Evolutionary conservation across 768 basidiomycete genomes (phyloP), one percentile per base, ranked within the genome.

Genomic region (Tephrocybe sp.): DNA sequence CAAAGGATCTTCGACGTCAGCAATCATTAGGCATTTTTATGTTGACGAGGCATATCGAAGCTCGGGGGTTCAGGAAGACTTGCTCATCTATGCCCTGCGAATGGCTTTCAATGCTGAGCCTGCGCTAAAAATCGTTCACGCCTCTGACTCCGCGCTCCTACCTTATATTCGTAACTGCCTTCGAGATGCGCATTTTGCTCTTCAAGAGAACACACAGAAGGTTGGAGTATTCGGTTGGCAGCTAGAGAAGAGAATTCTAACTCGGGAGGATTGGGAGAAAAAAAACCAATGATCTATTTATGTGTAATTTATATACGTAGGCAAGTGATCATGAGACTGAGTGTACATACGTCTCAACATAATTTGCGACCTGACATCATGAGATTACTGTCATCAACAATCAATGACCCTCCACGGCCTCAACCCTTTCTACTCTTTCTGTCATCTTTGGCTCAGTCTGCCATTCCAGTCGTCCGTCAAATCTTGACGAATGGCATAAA

Each of bases 1-100:
- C 22, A 36, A 36, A 66, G 58, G 19, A 68, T 68, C 74, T 26
- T 71, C 81, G n/a, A 60, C 65, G 34, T 71, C 73, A n/a, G 89
- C 84, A 9, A 68, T 73, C 15, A 82, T 92, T 56, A 83, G 87
- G 25, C 89, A 92, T 62, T 84, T 90, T 65, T 84, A 80, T 57
- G 78, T 87, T 21, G 84, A 88, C 32, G 84, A 84, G 55, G 70
- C 69, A 13, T 91, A 80, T 58, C 79, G 86, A 42, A 56, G 57
- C 7, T 67, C 78, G 19, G 71, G 71, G 11, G 72, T 87, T 35
- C 86, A 90, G 60, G 68, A 79, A 15, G 89, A 91, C 60, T 62
- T 92, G 24, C 68, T 92, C 7, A 60, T 70, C n/a, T 73, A 81
- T 59, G 86, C 84, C 0, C 61, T 83, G 21, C 63, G 70, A 26